phyloP scores from a whole-genome alignment of 306 rosid genomes.

The Glycine tomentella region DNA sequence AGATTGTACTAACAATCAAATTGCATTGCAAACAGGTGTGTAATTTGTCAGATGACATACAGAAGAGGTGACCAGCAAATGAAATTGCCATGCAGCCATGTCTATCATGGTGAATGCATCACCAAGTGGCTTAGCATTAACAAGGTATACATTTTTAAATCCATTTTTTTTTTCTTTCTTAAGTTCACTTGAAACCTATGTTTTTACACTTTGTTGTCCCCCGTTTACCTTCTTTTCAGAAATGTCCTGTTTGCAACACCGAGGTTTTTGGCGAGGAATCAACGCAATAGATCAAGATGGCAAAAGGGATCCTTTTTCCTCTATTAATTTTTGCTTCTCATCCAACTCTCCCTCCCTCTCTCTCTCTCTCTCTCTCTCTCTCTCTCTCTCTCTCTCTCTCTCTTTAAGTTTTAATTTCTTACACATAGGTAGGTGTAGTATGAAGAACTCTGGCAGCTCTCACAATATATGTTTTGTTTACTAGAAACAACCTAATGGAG shows the following conservation, averaged over 20 bases:
- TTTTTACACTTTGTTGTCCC: background rate
- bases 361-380: too few relatives aligned
- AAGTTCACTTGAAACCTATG: background rate
- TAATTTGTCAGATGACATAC: slow-evolving; percentile 90
- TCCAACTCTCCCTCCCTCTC: slow-evolving; percentile 23
- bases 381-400: too few relatives aligned
- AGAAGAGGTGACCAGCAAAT: slow-evolving; percentile 85
- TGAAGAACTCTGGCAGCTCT: slow-evolving; percentile 43
- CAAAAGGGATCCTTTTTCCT: slow-evolving; percentile 41
- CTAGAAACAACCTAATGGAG: slow-evolving; percentile 42
- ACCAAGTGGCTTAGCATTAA: slow-evolving; percentile 92
- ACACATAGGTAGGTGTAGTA: slow-evolving; percentile 55
- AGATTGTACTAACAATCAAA: slow-evolving; percentile 24
- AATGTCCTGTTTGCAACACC: slow-evolving; percentile 91
- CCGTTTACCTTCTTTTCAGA: slow-evolving; percentile 50
- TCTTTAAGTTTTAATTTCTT: slow-evolving; percentile 16
- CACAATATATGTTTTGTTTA: slow-evolving; percentile 51
- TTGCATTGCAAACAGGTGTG: slow-evolving; percentile 68
- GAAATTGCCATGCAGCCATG: slow-evolving; percentile 88
- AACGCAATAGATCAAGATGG: slow-evolving; percentile 47
- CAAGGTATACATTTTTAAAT: slow-evolving; percentile 60
- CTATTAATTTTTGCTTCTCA: slow-evolving; percentile 37
- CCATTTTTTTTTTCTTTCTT: too few relatives aligned
- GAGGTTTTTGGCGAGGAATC: slow-evolving; percentile 82
- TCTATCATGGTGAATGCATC: slow-evolving; percentile 84